phyloP scores from a whole-genome alignment of 2,329 filamentous ascomycete species.

The Herpotrichia juniperi region DNA sequence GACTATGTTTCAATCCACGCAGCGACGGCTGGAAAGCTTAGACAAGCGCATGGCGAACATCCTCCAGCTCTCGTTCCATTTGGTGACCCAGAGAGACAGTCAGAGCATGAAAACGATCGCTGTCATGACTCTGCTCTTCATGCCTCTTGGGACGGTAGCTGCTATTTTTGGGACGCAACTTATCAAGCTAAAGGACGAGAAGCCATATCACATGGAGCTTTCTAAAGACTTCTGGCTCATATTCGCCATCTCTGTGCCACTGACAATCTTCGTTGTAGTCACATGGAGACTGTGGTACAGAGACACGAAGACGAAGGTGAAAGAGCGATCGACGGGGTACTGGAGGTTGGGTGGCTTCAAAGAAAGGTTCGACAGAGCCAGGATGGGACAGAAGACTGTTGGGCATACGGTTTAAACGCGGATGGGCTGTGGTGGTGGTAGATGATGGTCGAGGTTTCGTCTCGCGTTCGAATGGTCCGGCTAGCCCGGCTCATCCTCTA shows the following conservation, averaged over 20 bases:
- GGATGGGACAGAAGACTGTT: too few species aligned
- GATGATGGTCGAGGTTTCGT: too few species aligned
- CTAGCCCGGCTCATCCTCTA: too few species aligned
- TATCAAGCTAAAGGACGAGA: slow-evolving; percentile 27
- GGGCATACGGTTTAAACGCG: too few species aligned
- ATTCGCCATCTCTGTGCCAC: slow-evolving; percentile 31
- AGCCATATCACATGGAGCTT: slow-evolving; percentile 24
- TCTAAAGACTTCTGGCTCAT: slow-evolving; percentile 39
- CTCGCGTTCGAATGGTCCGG: too few species aligned
- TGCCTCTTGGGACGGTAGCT: slow-evolving; percentile 46
- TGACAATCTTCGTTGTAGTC: slow-evolving; percentile 26
- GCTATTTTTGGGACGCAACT: slow-evolving; percentile 39
- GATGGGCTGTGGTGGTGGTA: too few species aligned
- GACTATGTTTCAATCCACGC: slow-evolving; percentile 40
- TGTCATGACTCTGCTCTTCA: slow-evolving; percentile 51
- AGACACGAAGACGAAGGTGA: slow-evolving; percentile 16
- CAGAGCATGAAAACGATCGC: slow-evolving; percentile 55
- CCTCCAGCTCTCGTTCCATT: slow-evolving; percentile 48
- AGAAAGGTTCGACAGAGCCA: too few species aligned
- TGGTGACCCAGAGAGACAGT: slow-evolving; percentile 48
- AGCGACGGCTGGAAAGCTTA: slow-evolving; percentile 40
- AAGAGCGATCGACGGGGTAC: slow-evolving; percentile 7
- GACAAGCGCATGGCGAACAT: slow-evolving; percentile 47
- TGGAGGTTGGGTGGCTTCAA: too few species aligned
- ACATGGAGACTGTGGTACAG: slow-evolving; percentile 33